A percentile compares a stretch with the other conserved stretches of the same genome.
Evolutionary conservation across 2,329 filamentous ascomycete genomes (phyloP).

Genomic region (Exserohilum turcica): DNA sequence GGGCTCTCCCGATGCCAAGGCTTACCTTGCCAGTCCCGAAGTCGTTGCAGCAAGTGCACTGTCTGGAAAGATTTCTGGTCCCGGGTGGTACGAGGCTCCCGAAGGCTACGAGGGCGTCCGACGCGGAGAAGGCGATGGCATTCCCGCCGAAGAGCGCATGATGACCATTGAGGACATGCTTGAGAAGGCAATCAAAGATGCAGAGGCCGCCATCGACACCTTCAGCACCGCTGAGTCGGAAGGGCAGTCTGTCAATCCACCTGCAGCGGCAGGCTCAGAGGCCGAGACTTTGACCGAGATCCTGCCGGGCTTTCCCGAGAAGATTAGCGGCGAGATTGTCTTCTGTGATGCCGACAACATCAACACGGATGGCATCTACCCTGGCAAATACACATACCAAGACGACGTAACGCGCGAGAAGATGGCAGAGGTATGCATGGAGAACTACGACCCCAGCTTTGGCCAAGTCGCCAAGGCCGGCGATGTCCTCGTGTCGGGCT

Average conservation of each 20-base stretch:
- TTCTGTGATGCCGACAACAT: constrained; percentile 87
- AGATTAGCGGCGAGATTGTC: constrained; percentile 82
- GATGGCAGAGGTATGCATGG: constrained; percentile 92
- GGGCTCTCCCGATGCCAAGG: constrained; percentile 78
- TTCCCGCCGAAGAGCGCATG: constrained; percentile 67
- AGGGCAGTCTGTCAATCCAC: constrained; percentile 38
- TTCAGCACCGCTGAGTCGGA: constrained; percentile 46
- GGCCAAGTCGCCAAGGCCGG: constrained; percentile 64
- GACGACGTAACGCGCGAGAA: constrained; percentile 75
- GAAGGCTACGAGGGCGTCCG: constrained; percentile 70
- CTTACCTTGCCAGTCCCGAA: constrained; percentile 87
- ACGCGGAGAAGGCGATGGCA: constrained; percentile 73
- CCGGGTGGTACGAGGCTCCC: constrained; percentile 77
- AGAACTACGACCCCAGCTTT: constrained; percentile 86
- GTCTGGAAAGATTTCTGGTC: constrained; percentile 71
- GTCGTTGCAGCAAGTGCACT: constrained; percentile 90
- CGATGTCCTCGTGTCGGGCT: constrained; percentile 84
- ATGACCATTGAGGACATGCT: constrained; percentile 71
- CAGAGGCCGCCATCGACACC: constrained; percentile 65
- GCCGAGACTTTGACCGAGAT: constrained; percentile 65
- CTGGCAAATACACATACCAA: constrained; percentile 90
- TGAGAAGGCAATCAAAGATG: constrained; percentile 71
- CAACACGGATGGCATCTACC: constrained; percentile 92
- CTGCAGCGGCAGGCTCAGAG: constrained; percentile 34
- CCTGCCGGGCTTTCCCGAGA: constrained; percentile 83